Base-by-base conservation (phyloP, 257 asterid species). In the Solanum tarapatanum region DNA sequence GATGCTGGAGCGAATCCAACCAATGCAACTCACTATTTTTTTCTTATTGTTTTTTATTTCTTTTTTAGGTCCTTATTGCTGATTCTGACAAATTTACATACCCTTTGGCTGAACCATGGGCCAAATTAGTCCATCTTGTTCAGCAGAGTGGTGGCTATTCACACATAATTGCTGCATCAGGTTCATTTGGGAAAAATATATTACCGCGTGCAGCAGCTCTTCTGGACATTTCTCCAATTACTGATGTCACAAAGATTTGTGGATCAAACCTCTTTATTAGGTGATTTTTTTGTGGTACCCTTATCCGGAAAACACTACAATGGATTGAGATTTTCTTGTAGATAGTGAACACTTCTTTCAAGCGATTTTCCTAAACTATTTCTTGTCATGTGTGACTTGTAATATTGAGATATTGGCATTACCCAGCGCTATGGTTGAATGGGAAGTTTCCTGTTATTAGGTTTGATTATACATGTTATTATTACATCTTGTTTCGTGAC, bases 171-270 rank as follows among this genome's bases (percentile, higher is more conserved):
- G 90, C 98, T 19, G 91, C 96, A 85, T 96, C 99, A 35, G 94
- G 98, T 87, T 95, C 99, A 58, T 97, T 97, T 88, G 99, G 99
- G 89, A 97, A 97, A 90, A 96, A 96, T 90, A 87, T 96, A 86
- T 92, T 97, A 62, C 99, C 99, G 43, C 99, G 99, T 86, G 99
- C 98, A 70, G 98, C 99, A 83, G 99, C 99, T 30, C 95, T 95
- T 87, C 91, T 97, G 43, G 98, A 95, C 85, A 96, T 95, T 92
- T 96, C 99, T 91, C 99, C 99, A 86, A 88, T 97, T 77, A 97
- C 99, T 75, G 98, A 97, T 85, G 94, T 97, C 83, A 95, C 88
- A 76, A 89, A 91, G 90, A 94, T 97, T 88, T 91, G 76, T 51
- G 97, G 93, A 72, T 85, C 98, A 90, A 90, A 91, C 87, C 92